Base-by-base conservation (phyloP, 768 basidiomycete species). In the Amanita rubescens region DNA sequence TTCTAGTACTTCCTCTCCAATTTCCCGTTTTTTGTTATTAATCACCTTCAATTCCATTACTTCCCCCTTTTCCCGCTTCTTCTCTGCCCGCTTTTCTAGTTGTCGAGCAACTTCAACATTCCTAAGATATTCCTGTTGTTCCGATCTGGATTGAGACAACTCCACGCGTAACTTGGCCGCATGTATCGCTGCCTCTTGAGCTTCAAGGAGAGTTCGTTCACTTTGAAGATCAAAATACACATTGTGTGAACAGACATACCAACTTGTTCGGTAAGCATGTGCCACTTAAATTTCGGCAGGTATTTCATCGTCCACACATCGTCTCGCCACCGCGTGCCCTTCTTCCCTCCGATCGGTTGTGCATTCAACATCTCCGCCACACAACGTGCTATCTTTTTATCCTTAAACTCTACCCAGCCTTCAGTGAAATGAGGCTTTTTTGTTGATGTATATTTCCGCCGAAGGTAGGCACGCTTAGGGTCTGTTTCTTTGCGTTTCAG, bases 271-370 rank as follows among this genome's bases (percentile, higher is more conserved):
- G 92, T 94, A 55, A 99, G 74, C 95, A 96, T 96, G 69, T 88
- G 84, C 96, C 96, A 99, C 63, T 94, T 96, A 77, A 98, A 99
- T 63, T 84, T 88, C 8, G 94, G 94, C 54, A 99, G 73, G 67
- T 99, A 99, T 65, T 95, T 95, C 93, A 98, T 95, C 53, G 96
- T 97, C 96, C 96, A 99, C 7, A 99, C 84, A 59, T 99, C 96
- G 64, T 98, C 95, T 65, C 91, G 76, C 90, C 92, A 97, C 54
- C 91, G 76, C 2, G 82, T 78, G 5, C 87, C 86, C 66, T 92
- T 93, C 74, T 92, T 94, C 2, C 92, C 93, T 25, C 95, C 96
- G 55, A 99, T 94, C 1, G 92, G 80, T 62, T 94, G 85, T 1
- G 94, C 96, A 64, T 99, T 99, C 58, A 99, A 74, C 91, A 98